Conservation (phyloP, 352 stramenopile genomes). For the Phytophthora pini region DNA sequence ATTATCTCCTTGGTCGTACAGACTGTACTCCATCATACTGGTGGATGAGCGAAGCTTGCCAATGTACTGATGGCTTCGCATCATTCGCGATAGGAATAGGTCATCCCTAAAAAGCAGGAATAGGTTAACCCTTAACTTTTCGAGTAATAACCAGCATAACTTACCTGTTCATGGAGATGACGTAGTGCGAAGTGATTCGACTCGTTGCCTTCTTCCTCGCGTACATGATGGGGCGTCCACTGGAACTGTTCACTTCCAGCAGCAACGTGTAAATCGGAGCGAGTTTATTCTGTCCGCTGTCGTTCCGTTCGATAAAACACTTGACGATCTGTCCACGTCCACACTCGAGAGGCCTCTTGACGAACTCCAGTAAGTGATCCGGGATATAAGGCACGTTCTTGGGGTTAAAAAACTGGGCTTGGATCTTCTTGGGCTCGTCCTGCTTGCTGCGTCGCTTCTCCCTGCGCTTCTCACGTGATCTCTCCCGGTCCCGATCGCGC, state of each 20-base stretch:
- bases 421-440: constrained; percentile 75
- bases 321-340: constrained; percentile 85
- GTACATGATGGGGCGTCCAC: constrained; percentile 84
- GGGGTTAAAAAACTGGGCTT: constrained; percentile 84
- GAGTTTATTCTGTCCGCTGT: constrained; percentile 79
- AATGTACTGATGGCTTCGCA: constrained; percentile 88
- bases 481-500: constrained; percentile 36
- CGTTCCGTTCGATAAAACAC: constrained; percentile 91
- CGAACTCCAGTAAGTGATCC: constrained; percentile 84
- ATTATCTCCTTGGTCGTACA: constrained; percentile 89
- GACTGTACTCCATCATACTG: constrained; percentile 83
- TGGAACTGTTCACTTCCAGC: constrained; percentile 87
- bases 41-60: constrained; percentile 86
- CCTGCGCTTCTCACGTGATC: constrained; percentile 57
- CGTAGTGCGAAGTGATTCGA: constrained; percentile 86
- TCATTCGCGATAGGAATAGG: constrained; percentile 76
- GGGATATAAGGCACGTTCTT: constrained; percentile 85
- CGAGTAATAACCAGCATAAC: not conserved
- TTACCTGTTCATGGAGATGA: constrained; percentile 86
- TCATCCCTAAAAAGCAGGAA: constrained; percentile 72
- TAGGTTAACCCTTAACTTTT: constrained; percentile 63
- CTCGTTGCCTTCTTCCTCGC: constrained; percentile 78
- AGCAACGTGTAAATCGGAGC: constrained; percentile 85
- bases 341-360: constrained; percentile 76
- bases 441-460: constrained; percentile 64